phyloP scores from a whole-genome alignment of 225 moss, liverwort and hornwort species.

The Sphagnum tenellum region DNA sequence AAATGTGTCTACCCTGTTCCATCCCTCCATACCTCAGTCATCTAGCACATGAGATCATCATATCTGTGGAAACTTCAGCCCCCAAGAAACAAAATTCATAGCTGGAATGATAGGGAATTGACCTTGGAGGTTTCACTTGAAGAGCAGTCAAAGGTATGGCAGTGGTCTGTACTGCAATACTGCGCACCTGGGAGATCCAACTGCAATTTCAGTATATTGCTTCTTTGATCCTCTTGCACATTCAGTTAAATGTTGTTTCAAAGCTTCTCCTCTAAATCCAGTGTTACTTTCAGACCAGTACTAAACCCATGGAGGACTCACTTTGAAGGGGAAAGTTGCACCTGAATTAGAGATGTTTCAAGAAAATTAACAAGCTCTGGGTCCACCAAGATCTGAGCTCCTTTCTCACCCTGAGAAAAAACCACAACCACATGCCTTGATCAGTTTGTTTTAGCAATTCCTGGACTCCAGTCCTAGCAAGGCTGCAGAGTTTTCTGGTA shows the following conservation, averaged over 20 bases:
- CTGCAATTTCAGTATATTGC: no score
- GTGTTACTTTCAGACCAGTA: background rate
- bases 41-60: background rate
- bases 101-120: background rate
- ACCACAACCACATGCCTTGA: background rate
- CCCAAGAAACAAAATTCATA: background rate
- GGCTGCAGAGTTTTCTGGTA: background rate
- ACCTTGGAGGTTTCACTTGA: constrained; percentile 66
- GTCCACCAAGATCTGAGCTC: constrained; percentile 81
- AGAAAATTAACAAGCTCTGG: constrained; percentile 87
- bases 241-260: no score
- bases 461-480: background rate
- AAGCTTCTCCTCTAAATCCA: no score
- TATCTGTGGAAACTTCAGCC: background rate
- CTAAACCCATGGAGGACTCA: background rate
- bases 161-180: constrained; percentile 67
- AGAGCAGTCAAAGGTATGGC: constrained; percentile 69
- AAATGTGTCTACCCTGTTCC: constrained; percentile 58
- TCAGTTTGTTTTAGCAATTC: no score
- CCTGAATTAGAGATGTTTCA: constrained; percentile 72
- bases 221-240: no score
- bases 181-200: constrained; percentile 42
- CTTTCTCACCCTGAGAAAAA: constrained; percentile 52
- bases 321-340: constrained; percentile 4
- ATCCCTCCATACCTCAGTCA: no score